Evolutionary conservation across 805 yeast genomes (phyloP).

Genomic region (Wickerhamomyces alni): DNA sequence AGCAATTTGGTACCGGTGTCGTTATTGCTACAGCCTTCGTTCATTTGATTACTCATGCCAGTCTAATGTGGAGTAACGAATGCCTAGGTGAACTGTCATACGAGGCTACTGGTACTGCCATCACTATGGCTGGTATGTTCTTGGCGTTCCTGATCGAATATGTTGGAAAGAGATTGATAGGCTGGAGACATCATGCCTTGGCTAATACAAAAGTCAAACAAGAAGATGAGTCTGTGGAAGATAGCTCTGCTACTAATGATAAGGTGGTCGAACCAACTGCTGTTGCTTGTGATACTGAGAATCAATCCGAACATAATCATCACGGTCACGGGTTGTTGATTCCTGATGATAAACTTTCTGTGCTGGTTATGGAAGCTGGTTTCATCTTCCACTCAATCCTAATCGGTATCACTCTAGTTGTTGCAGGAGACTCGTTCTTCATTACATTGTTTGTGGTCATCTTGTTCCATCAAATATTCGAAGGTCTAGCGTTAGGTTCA

Average conservation of each 20-base stretch:
- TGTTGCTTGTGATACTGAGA: slow-evolving; percentile 1
- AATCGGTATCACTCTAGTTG: slow-evolving; percentile 70
- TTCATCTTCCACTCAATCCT: slow-evolving; percentile 75
- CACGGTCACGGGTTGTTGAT: slow-evolving; percentile 3
- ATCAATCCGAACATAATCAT: neutral
- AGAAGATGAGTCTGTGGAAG: neutral
- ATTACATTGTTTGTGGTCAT: slow-evolving; percentile 57
- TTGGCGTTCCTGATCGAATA: slow-evolving; percentile 14
- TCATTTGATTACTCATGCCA: slow-evolving; percentile 15
- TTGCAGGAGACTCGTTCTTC: slow-evolving; percentile 64
- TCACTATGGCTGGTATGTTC: slow-evolving; percentile 17
- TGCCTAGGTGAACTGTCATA: slow-evolving; percentile 13
- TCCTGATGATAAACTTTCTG: slow-evolving; percentile 18
- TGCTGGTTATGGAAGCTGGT: slow-evolving; percentile 65
- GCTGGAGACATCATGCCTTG: slow-evolving; percentile 1
- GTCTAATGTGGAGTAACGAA: slow-evolving; percentile 13
- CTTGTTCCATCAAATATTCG: slow-evolving; percentile 72
- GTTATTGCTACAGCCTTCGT: slow-evolving; percentile 18
- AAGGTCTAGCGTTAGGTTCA: slow-evolving; percentile 80
- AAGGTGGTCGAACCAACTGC: neutral
- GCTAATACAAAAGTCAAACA: neutral
- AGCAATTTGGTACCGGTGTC: slow-evolving; percentile 19
- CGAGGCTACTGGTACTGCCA: slow-evolving; percentile 14
- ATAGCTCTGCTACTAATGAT: neutral
- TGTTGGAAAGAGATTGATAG: slow-evolving; percentile 7